Base-by-base conservation (phyloP, 805 yeast genomes). In the Lipomyces mesembrius region DNA sequence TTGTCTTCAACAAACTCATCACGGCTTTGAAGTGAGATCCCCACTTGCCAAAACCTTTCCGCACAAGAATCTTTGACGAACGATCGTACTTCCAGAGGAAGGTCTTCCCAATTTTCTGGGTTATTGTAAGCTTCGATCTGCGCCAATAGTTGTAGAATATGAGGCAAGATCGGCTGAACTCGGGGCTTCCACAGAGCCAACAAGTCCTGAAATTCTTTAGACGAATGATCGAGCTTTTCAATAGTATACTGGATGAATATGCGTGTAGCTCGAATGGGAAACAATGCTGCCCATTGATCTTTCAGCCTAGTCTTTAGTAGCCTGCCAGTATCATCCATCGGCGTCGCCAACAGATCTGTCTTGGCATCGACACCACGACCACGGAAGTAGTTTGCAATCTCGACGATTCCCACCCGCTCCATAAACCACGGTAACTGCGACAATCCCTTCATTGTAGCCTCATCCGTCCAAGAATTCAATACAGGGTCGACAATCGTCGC, bases 21-120 rank as follows among this genome's bases (percentile, higher is more conserved):
- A 74, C 91, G 89, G 1, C 97, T 88, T 78, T 95, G 97, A 65
- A 91, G 90, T 0, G 97, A 91, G 27, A 96, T 96, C 20, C 99
- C 99, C 68, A 92, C 96, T 75, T 96, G 98, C 99, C 99, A 95
- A 77, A 95, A 95, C 74, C 98, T 83, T 79, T 95, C 99, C 76
- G 88, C 87, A 60, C 96, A 89, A 67, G 96, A 89, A 73, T 91
- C 89, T 71, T 85, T 85, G n/a, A 94, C 97, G 81, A 96, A 94
- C 0, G 94, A 83, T 76, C 91, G 97, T 0, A 95, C 98, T 64
- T 92, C 96, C 2, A 84, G 84, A 0, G 99, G 98, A 59, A 95
- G 81, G 52, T 86, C 90, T 14, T 81, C 82, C 98, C 99, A 94
- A 77, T 94, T 94, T 12, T 83, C 89, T 0, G 98, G 97, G 74